Evolutionary conservation across 2,329 filamentous ascomycete genomes (phyloP).

Genomic region (Aspergillus floridensis): DNA sequence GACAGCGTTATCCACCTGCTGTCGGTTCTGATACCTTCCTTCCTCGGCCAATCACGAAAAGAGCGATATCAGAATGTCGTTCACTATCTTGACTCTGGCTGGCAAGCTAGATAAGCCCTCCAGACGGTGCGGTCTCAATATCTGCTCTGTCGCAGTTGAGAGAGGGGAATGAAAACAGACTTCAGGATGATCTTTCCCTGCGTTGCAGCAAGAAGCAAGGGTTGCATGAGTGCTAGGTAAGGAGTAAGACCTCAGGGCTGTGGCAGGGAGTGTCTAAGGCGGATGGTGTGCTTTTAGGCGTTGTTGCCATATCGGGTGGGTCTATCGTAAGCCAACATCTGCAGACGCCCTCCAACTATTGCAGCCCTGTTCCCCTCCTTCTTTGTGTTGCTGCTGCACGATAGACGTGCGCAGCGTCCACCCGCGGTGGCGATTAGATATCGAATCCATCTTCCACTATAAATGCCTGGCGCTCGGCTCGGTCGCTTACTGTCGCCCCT

Average conservation of each 20-base stretch:
- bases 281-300: conserved; percentile 7
- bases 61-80: background rate
- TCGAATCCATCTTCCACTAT: background rate
- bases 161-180: no score
- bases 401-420: background rate
- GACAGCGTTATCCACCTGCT: background rate
- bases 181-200: no score
- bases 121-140: no score
- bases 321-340: background rate
- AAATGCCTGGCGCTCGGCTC: background rate
- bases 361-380: background rate
- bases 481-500: background rate
- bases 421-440: background rate
- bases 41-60: background rate
- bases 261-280: background rate
- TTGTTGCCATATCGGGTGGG: conserved; percentile 5
- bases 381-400: background rate
- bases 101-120: background rate
- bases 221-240: background rate
- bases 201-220: background rate
- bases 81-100: background rate
- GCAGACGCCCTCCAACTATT: background rate
- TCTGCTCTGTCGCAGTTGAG: no score
- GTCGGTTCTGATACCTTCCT: background rate
- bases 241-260: background rate